phyloP scores from a whole-genome alignment of 352 stramenopile genomes.

The Aphanomyces euteiches region DNA sequence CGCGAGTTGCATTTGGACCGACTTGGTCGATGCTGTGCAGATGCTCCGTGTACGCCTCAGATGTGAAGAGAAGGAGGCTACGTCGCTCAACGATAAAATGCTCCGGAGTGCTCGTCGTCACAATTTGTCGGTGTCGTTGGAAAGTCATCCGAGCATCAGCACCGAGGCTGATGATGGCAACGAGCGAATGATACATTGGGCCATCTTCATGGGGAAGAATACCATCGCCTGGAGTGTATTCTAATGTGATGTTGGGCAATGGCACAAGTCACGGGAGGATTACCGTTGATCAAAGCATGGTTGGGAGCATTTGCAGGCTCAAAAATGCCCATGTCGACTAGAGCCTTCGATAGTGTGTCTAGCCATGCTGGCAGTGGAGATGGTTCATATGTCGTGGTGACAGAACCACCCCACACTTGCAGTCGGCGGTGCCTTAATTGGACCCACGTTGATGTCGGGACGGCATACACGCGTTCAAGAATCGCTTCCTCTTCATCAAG shows the following conservation, averaged over 20 bases:
- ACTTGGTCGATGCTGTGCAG: conserved; percentile 63
- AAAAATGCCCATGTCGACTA: conserved; percentile 56
- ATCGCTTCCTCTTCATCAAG: conserved; percentile 54
- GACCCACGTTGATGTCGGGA: conserved; percentile 46
- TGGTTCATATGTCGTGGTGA: conserved; percentile 47
- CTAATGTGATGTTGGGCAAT: conserved; percentile 30
- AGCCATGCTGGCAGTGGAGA: conserved; percentile 53
- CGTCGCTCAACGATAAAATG: conserved; percentile 46
- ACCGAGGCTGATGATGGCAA: conserved; percentile 62
- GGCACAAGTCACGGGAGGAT: not conserved
- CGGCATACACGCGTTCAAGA: conserved; percentile 51
- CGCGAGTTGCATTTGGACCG: conserved; percentile 38
- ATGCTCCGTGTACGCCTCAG: conserved; percentile 52
- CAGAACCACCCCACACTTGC: conserved; percentile 67
- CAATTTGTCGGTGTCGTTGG: conserved; percentile 45
- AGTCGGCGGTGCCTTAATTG: conserved; percentile 58
- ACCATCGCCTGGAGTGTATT: conserved; percentile 58
- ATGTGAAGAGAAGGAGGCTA: conserved; percentile 57
- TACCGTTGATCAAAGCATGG: conserved; percentile 71
- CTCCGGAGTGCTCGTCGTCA: conserved; percentile 31
- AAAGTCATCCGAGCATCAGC: conserved; percentile 56
- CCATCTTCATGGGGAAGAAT: conserved; percentile 73
- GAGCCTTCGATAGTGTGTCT: conserved; percentile 44
- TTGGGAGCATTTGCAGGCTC: conserved; percentile 47
- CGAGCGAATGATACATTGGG: conserved; percentile 60